phyloP scores from a whole-genome alignment of 2,329 filamentous ascomycete species.

The Diaporthe vexans region DNA sequence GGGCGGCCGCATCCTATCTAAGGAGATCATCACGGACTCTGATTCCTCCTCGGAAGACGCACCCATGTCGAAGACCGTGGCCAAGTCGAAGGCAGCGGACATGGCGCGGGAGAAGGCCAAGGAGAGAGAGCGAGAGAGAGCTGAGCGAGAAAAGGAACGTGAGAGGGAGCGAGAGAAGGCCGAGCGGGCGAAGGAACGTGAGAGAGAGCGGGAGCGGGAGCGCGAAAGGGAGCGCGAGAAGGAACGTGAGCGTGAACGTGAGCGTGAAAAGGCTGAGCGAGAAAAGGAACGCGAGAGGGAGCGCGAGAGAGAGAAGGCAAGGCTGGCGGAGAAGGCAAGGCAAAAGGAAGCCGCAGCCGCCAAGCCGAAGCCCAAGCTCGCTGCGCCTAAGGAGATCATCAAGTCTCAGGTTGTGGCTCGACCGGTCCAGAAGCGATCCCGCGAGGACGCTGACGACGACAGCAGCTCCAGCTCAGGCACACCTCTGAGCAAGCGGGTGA shows the following conservation, averaged over 20 bases:
- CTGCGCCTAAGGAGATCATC: slow-evolving; percentile 52
- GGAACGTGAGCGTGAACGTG: slow-evolving; percentile 38
- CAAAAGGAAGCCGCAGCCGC: slow-evolving; percentile 47
- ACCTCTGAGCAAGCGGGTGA: slow-evolving; percentile 70
- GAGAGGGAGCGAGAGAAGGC: slow-evolving; percentile 29
- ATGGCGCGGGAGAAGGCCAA: slow-evolving; percentile 33
- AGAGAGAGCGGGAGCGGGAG: slow-evolving; percentile 36
- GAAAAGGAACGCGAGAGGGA: slow-evolving; percentile 34
- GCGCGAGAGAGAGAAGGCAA: slow-evolving; percentile 44
- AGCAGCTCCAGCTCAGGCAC: slow-evolving; percentile 73
- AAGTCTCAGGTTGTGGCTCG: slow-evolving; percentile 47
- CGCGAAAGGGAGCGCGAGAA: slow-evolving; percentile 26
- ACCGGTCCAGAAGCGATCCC: slow-evolving; percentile 63
- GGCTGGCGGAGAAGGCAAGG: slow-evolving; percentile 45
- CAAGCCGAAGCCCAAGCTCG: slow-evolving; percentile 55
- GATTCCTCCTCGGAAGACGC: slow-evolving; percentile 66
- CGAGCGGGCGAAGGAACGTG: slow-evolving; percentile 1
- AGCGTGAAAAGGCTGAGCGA: slow-evolving; percentile 36
- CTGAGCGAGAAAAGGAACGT: not conserved
- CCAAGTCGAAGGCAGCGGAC: slow-evolving; percentile 44
- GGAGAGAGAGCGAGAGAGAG: slow-evolving; percentile 24
- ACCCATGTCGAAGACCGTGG: slow-evolving; percentile 54
- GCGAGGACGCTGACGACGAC: slow-evolving; percentile 64
- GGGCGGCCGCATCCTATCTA: slow-evolving; percentile 64
- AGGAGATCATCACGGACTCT: slow-evolving; percentile 69